Percentiles rank a stretch among this genome's conserved stretches.
Evolutionary conservation across 1,284 basidiomycete species (phyloP).

Genomic region (Cryptococcus sp.): DNA sequence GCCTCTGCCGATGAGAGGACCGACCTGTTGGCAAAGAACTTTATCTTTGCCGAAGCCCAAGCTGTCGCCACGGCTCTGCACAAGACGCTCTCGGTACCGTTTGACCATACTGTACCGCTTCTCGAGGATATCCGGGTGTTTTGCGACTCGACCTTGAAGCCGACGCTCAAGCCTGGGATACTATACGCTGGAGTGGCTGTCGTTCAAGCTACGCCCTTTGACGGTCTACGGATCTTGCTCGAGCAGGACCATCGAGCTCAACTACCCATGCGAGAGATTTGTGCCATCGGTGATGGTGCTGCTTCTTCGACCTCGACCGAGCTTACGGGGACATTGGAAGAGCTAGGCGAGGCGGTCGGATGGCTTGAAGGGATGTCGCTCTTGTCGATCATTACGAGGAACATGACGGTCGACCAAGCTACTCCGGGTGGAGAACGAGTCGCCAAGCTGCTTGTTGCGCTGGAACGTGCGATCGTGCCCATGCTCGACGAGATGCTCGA

Average conservation of each 20-base stretch:
- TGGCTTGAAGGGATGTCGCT: slow-evolving; percentile 43
- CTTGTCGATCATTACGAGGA: slow-evolving; percentile 40
- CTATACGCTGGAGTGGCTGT: slow-evolving; percentile 47
- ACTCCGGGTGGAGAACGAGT: slow-evolving; percentile 25
- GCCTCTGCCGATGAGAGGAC: slow-evolving; percentile 40
- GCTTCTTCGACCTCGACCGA: slow-evolving; percentile 11
- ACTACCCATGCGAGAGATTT: slow-evolving; percentile 46
- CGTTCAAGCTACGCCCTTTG: slow-evolving; percentile 48
- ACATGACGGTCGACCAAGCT: slow-evolving; percentile 22
- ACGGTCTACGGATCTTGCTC: slow-evolving; percentile 47
- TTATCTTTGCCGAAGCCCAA: slow-evolving; percentile 46
- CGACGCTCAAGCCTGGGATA: slow-evolving; percentile 39
- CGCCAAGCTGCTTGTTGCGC: slow-evolving; percentile 21
- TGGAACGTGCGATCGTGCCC: slow-evolving; percentile 42
- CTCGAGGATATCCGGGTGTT: slow-evolving; percentile 44
- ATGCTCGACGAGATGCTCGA: slow-evolving; percentile 43
- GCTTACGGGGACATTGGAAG: slow-evolving; percentile 38
- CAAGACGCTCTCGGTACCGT: slow-evolving; percentile 46
- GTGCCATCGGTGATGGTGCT: slow-evolving; percentile 22
- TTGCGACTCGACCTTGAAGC: slow-evolving; percentile 37
- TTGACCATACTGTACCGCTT: slow-evolving; percentile 43
- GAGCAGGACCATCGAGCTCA: slow-evolving; percentile 41
- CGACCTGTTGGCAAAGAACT: slow-evolving; percentile 44
- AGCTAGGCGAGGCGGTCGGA: slow-evolving; percentile 44
- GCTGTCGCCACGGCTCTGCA: slow-evolving; percentile 45